Evolutionary conservation across 306 rosid genomes (phyloP), one percentile per base, ranked within the genome.

Genomic region (Luffa aegyptiaca): DNA sequence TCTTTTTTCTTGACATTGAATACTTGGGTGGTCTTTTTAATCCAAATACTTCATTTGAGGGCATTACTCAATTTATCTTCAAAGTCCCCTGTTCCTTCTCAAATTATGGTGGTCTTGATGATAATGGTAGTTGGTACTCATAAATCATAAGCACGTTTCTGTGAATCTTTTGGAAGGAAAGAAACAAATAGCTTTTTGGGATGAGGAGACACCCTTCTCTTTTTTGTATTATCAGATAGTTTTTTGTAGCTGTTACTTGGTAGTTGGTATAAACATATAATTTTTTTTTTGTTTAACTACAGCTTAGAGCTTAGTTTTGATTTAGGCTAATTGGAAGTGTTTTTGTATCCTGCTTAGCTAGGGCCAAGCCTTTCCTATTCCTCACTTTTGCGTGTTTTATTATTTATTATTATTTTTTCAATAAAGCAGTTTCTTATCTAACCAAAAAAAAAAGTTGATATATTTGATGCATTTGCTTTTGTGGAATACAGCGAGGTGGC

Each of bases 401-500:
- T 26, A 26, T 26, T 26, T 18, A 55, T 33, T 17, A 55, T 33
- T 17, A 5, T 41, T 10, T 1, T 42, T 69, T n/a, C 5, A 44
- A 10, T 69, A 36, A 17, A 37, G 45, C 10, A 44, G 75, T 69
- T 42, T 10, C 75, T 69, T 69, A 42, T 69, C 37, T 69, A 69
- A 42, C 18, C 11, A 2, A 45, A 45, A 41, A 66, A 20, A n/a
- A 7, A 11, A 44, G 33, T 48, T 49, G 42, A 46, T 73, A 55
- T 73, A 75, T 74, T 70, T 55, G 26, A 70, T 79, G 26, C 42
- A 59, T 85, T 82, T 36, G 20, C 41, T 48, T 86, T 26, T 85
- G 61, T 85, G 69, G 72, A 63, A 82, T 80, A 53, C 97, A 95
- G 99, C 75, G 97, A 80, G 82, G 71, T 85, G n/a, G 83, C 83